Evolutionary conservation across 2,329 filamentous ascomycete species (phyloP).

Genomic region (Akanthomyces lecanii): DNA sequence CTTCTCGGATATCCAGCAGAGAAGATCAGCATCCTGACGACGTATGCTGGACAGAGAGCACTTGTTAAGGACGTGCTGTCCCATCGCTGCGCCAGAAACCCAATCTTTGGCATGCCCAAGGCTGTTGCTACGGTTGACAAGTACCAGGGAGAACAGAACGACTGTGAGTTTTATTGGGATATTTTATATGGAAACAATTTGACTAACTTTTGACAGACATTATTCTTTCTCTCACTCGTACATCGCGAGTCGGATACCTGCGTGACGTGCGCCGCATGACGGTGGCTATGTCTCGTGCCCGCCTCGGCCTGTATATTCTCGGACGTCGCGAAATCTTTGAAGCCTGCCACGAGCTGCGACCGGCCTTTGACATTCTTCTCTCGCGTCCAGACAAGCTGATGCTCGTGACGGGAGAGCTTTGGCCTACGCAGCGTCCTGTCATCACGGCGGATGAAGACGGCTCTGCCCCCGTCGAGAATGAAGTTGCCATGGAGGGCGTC

Average conservation of each 20-base stretch:
- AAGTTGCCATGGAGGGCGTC: constrained; percentile 78
- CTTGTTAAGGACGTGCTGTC: constrained; percentile 81
- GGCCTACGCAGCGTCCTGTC: constrained; percentile 57
- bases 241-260: constrained; percentile 83
- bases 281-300: constrained; percentile 87
- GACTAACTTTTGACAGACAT: constrained; percentile 57
- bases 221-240: constrained; percentile 88
- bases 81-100: constrained; percentile 77
- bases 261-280: constrained; percentile 91
- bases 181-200: neutral
- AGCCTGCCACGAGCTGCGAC: constrained; percentile 78
- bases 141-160: constrained; percentile 98
- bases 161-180: constrained; percentile 61
- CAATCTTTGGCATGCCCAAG: constrained; percentile 83
- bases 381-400: constrained; percentile 75
- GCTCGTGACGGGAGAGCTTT: constrained; percentile 83
- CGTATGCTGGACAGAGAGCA: constrained; percentile 88
- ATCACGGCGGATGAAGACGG: constrained; percentile 35
- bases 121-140: constrained; percentile 95
- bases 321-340: constrained; percentile 87
- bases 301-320: constrained; percentile 86
- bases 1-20: constrained; percentile 83
- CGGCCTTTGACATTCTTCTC: constrained; percentile 77
- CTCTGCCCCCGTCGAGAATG: constrained; percentile 41
- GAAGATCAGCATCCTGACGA: constrained; percentile 84